phyloP scores from a whole-genome alignment of 1,284 basidiomycete species.

The Ceratobasidium sp. region DNA sequence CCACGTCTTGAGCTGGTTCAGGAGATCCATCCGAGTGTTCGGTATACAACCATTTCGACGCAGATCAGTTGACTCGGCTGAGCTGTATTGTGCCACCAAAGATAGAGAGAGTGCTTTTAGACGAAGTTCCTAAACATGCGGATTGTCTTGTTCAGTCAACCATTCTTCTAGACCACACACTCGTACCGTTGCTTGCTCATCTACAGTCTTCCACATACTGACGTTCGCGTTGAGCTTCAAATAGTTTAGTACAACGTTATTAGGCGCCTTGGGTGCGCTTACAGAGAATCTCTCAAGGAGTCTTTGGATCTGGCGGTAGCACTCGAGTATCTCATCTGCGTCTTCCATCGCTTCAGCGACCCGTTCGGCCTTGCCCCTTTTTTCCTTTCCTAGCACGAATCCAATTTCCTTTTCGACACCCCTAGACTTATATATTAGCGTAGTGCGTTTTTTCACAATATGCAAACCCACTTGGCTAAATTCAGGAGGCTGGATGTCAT shows the following conservation, averaged over 20 bases:
- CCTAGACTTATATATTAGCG: not conserved
- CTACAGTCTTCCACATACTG: not conserved
- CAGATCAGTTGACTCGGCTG: not conserved
- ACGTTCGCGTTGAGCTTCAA: constrained; percentile 22
- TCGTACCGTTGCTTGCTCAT: constrained; percentile 23
- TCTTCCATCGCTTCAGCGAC: not conserved
- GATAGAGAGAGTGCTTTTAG: not conserved
- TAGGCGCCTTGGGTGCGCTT: not conserved
- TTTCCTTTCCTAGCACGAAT: not conserved
- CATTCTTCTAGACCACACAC: too few species aligned
- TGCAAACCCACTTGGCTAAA: not conserved
- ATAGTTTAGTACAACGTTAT: not conserved
- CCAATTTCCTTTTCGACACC: not conserved
- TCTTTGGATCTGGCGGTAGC: constrained; percentile 3
- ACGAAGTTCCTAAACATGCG: constrained; percentile 4
- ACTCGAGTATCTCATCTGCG: not conserved
- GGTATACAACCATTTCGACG: not conserved
- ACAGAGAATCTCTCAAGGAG: not conserved
- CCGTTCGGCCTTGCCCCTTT: not conserved
- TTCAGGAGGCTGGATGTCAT: not conserved
- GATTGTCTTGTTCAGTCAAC: too few species aligned
- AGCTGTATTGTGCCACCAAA: not conserved
- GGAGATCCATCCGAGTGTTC: not conserved
- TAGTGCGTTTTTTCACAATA: not conserved
- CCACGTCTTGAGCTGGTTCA: not conserved